Base-by-base conservation (phyloP, 495 filamentous ascomycete genomes). In the Penicillium silybi region DNA sequence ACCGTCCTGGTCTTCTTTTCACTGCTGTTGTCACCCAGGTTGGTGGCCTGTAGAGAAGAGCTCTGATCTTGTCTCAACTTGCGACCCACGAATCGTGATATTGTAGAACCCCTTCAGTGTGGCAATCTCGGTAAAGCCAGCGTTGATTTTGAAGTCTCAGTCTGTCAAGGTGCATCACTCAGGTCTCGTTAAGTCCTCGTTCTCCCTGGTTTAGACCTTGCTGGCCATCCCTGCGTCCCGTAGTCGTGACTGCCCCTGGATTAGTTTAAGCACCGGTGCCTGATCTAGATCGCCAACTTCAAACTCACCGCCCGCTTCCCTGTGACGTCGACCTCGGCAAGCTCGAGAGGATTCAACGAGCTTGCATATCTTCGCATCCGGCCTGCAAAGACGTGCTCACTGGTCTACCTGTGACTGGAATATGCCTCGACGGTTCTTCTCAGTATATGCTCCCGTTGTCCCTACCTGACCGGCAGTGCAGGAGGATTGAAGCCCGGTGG, bases 41-140 rank as follows among this genome's bases (percentile, higher is more conserved):
- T 56, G 73, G 70, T 73, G 59, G 73, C 63, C 57, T 69, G 64
- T 72, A 58, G 73, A 74, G 73, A 75, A 77, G 73, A 70, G 72
- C 11, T 32, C 11, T 26, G 41, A 23, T 43, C 15, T 19, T 39
- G 0, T 11, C 37, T 19, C 17, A 2, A n/a, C 35, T n/a, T n/a
- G n/a, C n/a, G n/a, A n/a, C n/a, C n/a, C n/a, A n/a, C n/a, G n/a
- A n/a, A n/a, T n/a, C n/a, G n/a, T n/a, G n/a, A n/a, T n/a, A n/a
- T n/a, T 35, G 32, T 23, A 23, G 22, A 23, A 23, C 22, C 22
- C 6, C 6, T 23, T 23, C 22, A 23, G 22, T 23, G 22, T n/a
- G n/a, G n/a, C n/a, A 11, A 8, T 3, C 32, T 35, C 32, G 32
- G 15, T 8, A n/a, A 3, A 8, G 9, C 10, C 3, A 35, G 15